Evolutionary conservation across 257 asterid genomes (phyloP), one percentile per base, ranked within the genome.

Genomic region (Solanum paucissectum): DNA sequence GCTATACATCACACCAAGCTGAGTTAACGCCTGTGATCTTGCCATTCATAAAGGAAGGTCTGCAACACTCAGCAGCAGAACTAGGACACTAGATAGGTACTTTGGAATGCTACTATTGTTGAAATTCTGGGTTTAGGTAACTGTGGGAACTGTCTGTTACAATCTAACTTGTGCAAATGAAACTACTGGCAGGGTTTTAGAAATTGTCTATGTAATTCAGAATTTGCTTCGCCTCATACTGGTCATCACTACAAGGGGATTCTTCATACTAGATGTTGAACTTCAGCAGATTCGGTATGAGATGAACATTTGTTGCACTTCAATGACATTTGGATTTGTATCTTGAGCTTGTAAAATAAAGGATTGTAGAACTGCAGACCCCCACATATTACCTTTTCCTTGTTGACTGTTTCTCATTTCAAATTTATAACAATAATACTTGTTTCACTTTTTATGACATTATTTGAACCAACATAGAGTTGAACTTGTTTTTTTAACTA

Each of bases 41-140:
- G 88, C 90, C 91, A 87, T 93, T 93, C 88, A 83, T 95, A 21
- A 94, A 90, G 91, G 95, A 91, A 88, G 90, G 93, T 87, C 29
- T 91, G 68, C 90, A 89, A 52, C 89, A n/a, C 52, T 29, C 7
- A 69, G 68, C 90, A 89, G 62, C 89, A 88, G 85, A 87, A n/a
- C 42, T 83, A 89, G 81, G 64, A 44, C 4, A 58, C 49, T 38
- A 82, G 49, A 33, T 86, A 86, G 91, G 89, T 87, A 82, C 36
- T 7, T 49, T 16, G 42, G 69, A 38, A 49, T 9, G 20, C 69
- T 52, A 49, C 85, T 81, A 29, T 18, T 10, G 3, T 27, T 3
- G 69, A 49, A 81, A 9, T 46, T 82, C 7, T 32, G 44, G 44
- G 64, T 49, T 82, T 82, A 49, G 29, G 62, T 5, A 49, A 49